Conservation (phyloP, 371 early-diverging fungal genomes). For the Mortierella sp. region DNA sequence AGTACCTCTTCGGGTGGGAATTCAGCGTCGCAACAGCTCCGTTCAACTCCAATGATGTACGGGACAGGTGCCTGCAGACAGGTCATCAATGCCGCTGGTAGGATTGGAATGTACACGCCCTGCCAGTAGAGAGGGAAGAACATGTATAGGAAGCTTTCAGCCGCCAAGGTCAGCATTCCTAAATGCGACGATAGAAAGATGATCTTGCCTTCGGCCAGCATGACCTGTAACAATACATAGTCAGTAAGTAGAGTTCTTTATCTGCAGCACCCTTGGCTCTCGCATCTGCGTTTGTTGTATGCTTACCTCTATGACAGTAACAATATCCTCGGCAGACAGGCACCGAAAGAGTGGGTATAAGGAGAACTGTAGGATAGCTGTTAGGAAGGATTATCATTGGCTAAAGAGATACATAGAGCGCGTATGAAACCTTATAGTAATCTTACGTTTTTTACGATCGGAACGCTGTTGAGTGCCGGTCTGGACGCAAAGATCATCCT, state of each 20-base stretch:
- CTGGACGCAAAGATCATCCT: constrained; percentile 78
- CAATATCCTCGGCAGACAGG: constrained; percentile 77
- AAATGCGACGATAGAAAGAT: constrained; percentile 78
- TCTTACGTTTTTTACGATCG: constrained; percentile 83
- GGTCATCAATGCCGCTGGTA: constrained; percentile 78
- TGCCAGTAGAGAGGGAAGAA: constrained; percentile 88
- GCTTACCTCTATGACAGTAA: constrained; percentile 73
- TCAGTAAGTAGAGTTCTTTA: background rate
- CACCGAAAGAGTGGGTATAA: constrained; percentile 82
- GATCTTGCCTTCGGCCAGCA: constrained; percentile 83
- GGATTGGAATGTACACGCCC: constrained; percentile 84
- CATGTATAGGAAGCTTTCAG: constrained; percentile 77
- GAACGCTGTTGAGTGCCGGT: constrained; percentile 84
- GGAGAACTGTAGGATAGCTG: constrained; percentile 72
- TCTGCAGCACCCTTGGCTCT: background rate
- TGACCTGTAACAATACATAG: constrained; percentile 61
- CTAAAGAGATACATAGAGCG: background rate
- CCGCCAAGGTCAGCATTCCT: constrained; percentile 81
- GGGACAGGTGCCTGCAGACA: constrained; percentile 89
- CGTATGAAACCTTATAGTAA: background rate
- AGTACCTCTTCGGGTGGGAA: constrained; percentile 48
- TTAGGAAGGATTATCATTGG: background rate
- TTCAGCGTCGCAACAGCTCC: constrained; percentile 68
- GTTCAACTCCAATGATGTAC: constrained; percentile 83
- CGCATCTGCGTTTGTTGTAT: background rate